These are phyloP conservation scores for Xylaria acuta DNA, from an alignment of 495 filamentous ascomycete species.

Conservation along the genomic window DNA sequence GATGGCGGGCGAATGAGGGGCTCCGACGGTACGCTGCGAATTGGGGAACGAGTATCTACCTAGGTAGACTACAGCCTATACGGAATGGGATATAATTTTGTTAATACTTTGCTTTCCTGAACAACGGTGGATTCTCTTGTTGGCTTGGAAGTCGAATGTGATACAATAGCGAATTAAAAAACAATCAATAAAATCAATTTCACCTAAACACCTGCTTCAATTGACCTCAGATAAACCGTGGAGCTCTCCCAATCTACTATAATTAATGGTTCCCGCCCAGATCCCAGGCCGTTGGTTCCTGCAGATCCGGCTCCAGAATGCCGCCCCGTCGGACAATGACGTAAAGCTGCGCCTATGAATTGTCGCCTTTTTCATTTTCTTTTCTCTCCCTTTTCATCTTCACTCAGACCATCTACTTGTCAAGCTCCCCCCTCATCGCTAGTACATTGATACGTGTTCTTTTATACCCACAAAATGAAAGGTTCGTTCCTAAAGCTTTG, in stretches of 20 bases:
- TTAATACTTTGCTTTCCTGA: not conserved
- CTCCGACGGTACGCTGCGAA: not conserved
- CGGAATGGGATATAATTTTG: not conserved
- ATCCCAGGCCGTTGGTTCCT: not conserved
- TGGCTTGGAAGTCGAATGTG: not conserved
- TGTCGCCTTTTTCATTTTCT: not conserved
- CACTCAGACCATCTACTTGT: not conserved
- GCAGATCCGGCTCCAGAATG: conserved; percentile 4
- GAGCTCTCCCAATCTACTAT: not conserved
- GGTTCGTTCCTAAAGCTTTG: not conserved
- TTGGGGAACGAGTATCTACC: not conserved
- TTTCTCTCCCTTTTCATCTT: too few species aligned
- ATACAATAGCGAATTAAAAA: not conserved
- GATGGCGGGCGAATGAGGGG: conserved; percentile 4
- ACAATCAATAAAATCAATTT: not conserved
- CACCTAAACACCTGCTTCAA: not conserved
- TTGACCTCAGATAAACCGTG: not conserved
- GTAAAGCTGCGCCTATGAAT: not conserved
- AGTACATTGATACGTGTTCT: not conserved
- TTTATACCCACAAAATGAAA: not conserved
- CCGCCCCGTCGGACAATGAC: not conserved
- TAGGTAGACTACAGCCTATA: not conserved
- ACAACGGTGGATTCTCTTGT: not conserved
- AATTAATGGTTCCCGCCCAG: not conserved
- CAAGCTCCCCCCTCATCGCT: not conserved